Conservation (phyloP, 2,329 filamentous ascomycete genomes). For the Dothideomycetidae sp. region DNA sequence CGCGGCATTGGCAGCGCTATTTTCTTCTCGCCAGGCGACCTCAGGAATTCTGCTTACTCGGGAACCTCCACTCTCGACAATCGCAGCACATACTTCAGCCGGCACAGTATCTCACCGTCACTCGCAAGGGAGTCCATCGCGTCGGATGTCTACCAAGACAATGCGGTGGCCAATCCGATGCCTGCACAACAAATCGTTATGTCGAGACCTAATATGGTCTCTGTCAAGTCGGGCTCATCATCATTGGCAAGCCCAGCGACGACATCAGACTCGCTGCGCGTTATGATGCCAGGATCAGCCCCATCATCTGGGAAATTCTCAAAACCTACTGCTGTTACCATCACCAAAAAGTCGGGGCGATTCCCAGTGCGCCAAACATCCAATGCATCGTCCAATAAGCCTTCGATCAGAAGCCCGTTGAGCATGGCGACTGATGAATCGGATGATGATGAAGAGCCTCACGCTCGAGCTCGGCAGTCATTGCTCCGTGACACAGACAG, state of each 20-base stretch:
- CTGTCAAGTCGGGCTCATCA: slow-evolving; percentile 53
- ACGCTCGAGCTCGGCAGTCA: slow-evolving; percentile 19
- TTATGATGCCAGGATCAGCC: slow-evolving; percentile 28
- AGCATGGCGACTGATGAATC: slow-evolving; percentile 15
- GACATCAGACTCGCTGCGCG: slow-evolving; percentile 15
- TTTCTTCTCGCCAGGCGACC: slow-evolving; percentile 83
- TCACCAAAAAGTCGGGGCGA: slow-evolving; percentile 24
- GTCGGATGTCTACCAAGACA: slow-evolving; percentile 86
- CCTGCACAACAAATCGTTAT: slow-evolving; percentile 77
- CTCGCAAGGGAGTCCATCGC: slow-evolving; percentile 50
- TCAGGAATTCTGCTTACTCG: slow-evolving; percentile 84
- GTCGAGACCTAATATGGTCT: slow-evolving; percentile 83
- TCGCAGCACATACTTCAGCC: slow-evolving; percentile 29
- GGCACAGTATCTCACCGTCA: slow-evolving; percentile 35
- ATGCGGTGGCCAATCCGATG: slow-evolving; percentile 63
- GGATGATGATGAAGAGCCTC: slow-evolving; percentile 20
- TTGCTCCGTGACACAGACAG: slow-evolving; percentile 14
- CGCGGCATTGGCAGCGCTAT: slow-evolving; percentile 51
- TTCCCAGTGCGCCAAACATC: slow-evolving; percentile 18
- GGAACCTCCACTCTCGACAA: slow-evolving; percentile 44
- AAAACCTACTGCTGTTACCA: slow-evolving; percentile 32
- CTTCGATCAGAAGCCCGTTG: slow-evolving; percentile 18
- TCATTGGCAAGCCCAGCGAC: slow-evolving; percentile 38
- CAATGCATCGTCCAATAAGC: slow-evolving; percentile 16
- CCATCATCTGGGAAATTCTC: slow-evolving; percentile 28